Percentiles rank a stretch among this genome's conserved stretches.
Conservation (phyloP, 148 eudicot species). For the Cornus suecica region DNA sequence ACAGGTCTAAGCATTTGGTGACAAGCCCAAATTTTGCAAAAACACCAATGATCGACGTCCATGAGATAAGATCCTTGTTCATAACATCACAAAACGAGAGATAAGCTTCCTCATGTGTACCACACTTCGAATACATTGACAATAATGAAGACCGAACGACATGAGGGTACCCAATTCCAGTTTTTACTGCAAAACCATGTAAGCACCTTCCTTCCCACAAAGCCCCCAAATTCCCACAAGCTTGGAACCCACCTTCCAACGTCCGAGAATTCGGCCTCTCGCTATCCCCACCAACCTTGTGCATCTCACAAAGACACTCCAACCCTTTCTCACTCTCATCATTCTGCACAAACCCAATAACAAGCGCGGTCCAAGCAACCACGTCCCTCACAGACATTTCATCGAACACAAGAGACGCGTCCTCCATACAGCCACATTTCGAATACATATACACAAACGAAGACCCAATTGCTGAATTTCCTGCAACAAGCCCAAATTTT, state of each 20-base stretch:
- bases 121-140: conserved; percentile 69
- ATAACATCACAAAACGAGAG: conserved; percentile 41
- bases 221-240: conserved; percentile 56
- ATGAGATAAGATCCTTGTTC: conserved; percentile 55
- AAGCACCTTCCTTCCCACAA: conserved; percentile 55
- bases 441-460: conserved; percentile 66
- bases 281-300: conserved; percentile 32
- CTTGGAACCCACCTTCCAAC: conserved; percentile 71
- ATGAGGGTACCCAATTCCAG: conserved; percentile 31
- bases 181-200: conserved; percentile 55
- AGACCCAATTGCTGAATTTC: conserved; percentile 53
- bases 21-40: conserved; percentile 41
- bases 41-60: conserved; percentile 63
- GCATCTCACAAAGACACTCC: conserved; percentile 53
- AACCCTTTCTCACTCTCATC: conserved; percentile 57
- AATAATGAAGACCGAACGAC: conserved; percentile 53
- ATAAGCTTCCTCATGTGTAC: conserved; percentile 38
- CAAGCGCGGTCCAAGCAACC: conserved; percentile 64
- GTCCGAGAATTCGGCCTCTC: conserved; percentile 64
- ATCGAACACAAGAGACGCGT: conserved; percentile 48
- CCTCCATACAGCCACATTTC: conserved; percentile 48
- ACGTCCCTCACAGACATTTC: conserved; percentile 52
- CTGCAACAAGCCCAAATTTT: conserved; percentile 38
- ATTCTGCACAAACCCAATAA: conserved; percentile 69
- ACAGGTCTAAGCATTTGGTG: conserved; percentile 37